A percentile compares a stretch with the other conserved stretches of the same genome.
Conservation (phyloP, 352 stramenopile genomes). For the Thraustotheca clavata region DNA sequence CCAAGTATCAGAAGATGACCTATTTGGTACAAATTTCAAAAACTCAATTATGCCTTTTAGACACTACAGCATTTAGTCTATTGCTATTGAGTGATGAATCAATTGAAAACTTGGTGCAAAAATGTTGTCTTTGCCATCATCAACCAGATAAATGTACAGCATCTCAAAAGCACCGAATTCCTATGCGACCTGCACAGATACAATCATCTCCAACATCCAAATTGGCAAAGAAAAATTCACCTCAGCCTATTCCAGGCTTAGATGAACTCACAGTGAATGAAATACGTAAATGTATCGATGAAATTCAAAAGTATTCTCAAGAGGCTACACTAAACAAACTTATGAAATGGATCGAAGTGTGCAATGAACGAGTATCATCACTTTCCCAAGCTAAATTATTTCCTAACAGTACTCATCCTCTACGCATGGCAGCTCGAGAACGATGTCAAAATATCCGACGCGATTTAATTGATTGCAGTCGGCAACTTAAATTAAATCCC, state of each 20-base stretch:
- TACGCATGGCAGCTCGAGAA: background rate
- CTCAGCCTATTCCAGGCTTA: constrained; percentile 4
- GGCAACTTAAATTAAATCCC: background rate
- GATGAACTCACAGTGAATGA: background rate
- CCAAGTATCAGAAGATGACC: no score
- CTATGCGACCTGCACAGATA: background rate
- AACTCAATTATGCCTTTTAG: background rate
- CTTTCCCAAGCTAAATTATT: background rate
- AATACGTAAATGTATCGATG: background rate
- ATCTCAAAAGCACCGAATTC: background rate
- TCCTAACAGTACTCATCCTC: background rate
- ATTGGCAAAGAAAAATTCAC: background rate
- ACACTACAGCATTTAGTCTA: background rate
- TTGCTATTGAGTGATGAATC: background rate
- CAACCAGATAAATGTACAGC: background rate
- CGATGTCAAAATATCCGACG: constrained; percentile 4
- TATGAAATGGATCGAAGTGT: background rate
- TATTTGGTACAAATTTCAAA: background rate
- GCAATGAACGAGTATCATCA: background rate
- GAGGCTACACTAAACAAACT: background rate
- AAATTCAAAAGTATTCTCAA: background rate
- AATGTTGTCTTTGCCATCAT: background rate
- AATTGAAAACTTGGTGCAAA: background rate
- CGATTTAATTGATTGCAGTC: background rate
- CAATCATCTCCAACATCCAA: background rate